Evolutionary conservation across 345 rosid genomes (phyloP).

Genomic region (Populus simonii): DNA sequence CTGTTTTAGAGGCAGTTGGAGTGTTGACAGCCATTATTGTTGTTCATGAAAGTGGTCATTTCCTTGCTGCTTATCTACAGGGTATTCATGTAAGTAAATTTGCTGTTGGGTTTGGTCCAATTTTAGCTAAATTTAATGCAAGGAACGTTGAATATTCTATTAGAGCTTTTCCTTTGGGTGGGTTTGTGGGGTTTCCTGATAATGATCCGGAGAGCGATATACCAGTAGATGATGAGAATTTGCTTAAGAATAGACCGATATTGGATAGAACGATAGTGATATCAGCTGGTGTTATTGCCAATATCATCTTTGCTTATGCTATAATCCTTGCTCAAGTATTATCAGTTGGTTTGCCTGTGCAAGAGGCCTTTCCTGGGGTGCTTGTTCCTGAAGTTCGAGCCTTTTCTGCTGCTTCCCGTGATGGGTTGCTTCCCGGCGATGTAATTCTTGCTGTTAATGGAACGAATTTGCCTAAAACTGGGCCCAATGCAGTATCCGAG

Average conservation of each 20-base stretch:
- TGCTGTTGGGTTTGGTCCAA: slow-evolving; percentile 92
- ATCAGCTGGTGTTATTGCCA: slow-evolving; percentile 91
- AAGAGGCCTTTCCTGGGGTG: slow-evolving; percentile 89
- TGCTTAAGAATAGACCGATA: slow-evolving; percentile 86
- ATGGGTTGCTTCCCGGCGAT: slow-evolving; percentile 86
- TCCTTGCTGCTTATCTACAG: slow-evolving; percentile 87
- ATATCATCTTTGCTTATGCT: slow-evolving; percentile 71
- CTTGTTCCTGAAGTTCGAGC: slow-evolving; percentile 80
- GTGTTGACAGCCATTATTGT: slow-evolving; percentile 84
- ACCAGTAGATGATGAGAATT: slow-evolving; percentile 71
- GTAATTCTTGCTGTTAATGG: slow-evolving; percentile 69
- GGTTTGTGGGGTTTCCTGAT: slow-evolving; percentile 95
- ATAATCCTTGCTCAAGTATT: slow-evolving; percentile 77
- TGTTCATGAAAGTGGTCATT: slow-evolving; percentile 89
- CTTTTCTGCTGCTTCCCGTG: slow-evolving; percentile 85
- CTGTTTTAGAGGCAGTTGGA: slow-evolving; percentile 73
- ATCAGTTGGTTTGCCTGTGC: slow-evolving; percentile 89
- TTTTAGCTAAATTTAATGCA: slow-evolving; percentile 77
- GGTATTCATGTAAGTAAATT: slow-evolving; percentile 98
- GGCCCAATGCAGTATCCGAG: slow-evolving; percentile 59
- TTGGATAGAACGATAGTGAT: slow-evolving; percentile 76
- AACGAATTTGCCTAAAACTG: slow-evolving; percentile 45
- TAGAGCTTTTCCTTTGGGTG: slow-evolving; percentile 90
- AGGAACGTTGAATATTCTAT: slow-evolving; percentile 84
- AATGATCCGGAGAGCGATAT: slow-evolving; percentile 90